These are phyloP conservation scores for Nemania serpens DNA, from an alignment of 2,329 filamentous ascomycete species.

Conservation along the genomic window DNA sequence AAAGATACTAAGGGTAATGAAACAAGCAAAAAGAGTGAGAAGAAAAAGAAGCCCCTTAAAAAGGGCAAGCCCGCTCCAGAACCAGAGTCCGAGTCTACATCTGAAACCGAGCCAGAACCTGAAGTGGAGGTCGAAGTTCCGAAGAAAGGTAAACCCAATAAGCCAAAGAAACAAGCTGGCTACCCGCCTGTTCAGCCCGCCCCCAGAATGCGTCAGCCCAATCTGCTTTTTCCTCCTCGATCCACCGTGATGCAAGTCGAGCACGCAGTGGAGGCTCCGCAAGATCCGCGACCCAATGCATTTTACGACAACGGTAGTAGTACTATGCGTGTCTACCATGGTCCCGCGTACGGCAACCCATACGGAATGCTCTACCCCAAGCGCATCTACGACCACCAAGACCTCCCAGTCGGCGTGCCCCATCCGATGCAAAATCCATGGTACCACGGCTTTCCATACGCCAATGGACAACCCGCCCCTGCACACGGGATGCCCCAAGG, in stretches of 20 bases:
- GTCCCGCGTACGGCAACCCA: slow-evolving; percentile 58
- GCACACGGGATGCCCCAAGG: slow-evolving; percentile 5
- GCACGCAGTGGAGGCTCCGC: slow-evolving; percentile 56
- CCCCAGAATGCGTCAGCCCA: slow-evolving; percentile 45
- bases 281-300: slow-evolving; percentile 63
- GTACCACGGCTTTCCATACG: slow-evolving; percentile 46
- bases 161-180: slow-evolving; percentile 10
- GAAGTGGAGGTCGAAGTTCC: slow-evolving; percentile 16
- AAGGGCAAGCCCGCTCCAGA: slow-evolving; percentile 7
- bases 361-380: slow-evolving; percentile 53
- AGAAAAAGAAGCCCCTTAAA: slow-evolving; percentile 19
- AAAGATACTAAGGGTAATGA: slow-evolving; percentile 22
- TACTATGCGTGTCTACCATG: slow-evolving; percentile 62
- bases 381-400: slow-evolving; percentile 39
- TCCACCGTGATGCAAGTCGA: slow-evolving; percentile 59
- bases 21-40: background rate
- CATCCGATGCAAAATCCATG: slow-evolving; percentile 51
- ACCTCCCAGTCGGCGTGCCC: slow-evolving; percentile 49
- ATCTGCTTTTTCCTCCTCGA: slow-evolving; percentile 53
- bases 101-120: slow-evolving; percentile 22
- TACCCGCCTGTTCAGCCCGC: slow-evolving; percentile 17
- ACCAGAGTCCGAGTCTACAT: slow-evolving; percentile 7
- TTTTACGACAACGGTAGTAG: slow-evolving; percentile 60
- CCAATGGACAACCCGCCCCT: slow-evolving; percentile 22
- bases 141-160: slow-evolving; percentile 21